These are phyloP conservation scores for Viridothelium virens DNA, from an alignment of 495 filamentous ascomycete genomes.

Conservation along the genomic window DNA sequence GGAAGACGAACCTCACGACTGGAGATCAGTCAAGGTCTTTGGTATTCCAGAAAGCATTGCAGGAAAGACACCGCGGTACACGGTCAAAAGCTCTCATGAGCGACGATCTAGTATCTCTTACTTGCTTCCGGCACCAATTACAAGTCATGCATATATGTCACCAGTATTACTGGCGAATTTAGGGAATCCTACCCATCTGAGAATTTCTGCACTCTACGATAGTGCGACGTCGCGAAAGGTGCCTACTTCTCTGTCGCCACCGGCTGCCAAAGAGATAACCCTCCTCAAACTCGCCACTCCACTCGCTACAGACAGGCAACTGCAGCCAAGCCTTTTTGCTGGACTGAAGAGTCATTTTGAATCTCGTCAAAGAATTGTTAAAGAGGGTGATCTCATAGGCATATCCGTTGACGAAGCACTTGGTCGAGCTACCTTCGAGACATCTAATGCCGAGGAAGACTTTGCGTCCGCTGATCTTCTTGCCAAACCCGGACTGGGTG, in stretches of 20 bases:
- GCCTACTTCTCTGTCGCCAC: conserved; percentile 44
- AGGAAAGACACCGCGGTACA: conserved; percentile 45
- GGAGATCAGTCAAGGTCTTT: conserved; percentile 79
- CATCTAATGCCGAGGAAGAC: conserved; percentile 37
- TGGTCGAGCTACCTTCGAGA: conserved; percentile 64
- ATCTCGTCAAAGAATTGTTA: conserved; percentile 65
- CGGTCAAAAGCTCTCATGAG: conserved; percentile 41
- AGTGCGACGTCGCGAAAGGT: conserved; percentile 21
- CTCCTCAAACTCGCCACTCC: conserved; percentile 86
- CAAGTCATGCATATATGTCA: conserved; percentile 66
- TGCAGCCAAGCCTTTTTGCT: conserved; percentile 75
- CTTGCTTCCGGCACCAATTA: conserved; percentile 30
- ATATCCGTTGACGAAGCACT: conserved; percentile 78
- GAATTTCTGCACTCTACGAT: conserved; percentile 28
- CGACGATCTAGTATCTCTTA: conserved; percentile 49
- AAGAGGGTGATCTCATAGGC: conserved; percentile 76
- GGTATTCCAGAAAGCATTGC: conserved; percentile 62
- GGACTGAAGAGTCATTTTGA: conserved; percentile 83
- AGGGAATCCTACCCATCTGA: conserved; percentile 22
- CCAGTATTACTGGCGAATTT: conserved; percentile 82
- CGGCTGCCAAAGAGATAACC: conserved; percentile 82
- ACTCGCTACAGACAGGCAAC: conserved; percentile 68
- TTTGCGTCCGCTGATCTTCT: not conserved
- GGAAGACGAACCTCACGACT: conserved; percentile 43
- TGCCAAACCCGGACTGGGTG: not conserved